Base-by-base conservation (phyloP, 495 filamentous ascomycete species). In the Xylaria sp. region DNA sequence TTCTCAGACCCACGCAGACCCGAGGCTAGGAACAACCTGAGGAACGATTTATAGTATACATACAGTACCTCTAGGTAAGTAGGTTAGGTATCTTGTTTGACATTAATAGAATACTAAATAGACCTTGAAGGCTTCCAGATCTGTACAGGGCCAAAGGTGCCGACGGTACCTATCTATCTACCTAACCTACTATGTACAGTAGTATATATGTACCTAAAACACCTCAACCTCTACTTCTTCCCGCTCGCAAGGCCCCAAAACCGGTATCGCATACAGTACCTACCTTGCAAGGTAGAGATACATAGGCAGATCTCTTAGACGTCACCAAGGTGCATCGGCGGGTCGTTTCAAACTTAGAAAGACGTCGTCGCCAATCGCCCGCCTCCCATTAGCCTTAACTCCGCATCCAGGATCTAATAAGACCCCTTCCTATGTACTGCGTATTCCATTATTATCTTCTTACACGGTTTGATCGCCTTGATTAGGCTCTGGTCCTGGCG, bases 401-500 rank as follows among this genome's bases (percentile, higher is more conserved):
- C 63, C 29, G 46, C 31, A 66, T 52, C 29, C 29, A 40, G 63
- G 19, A 37, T 37, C 35, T 62, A 43, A 15, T 53, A 66, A 33
- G 46, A 40, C 31, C 63, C 31, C n/a, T n/a, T n/a, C n/a, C n/a
- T n/a, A n/a, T n/a, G n/a, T n/a, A n/a, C n/a, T 33, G 15, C 17
- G 17, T 1, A 40, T 35, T 66, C 14, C 43, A 26, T 35, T 37
- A 21, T 50, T 21, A 48, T 64, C 37, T n/a, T 41, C 35, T 62
- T 24, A 59, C 21, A 62, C 59, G 37, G 37, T 62, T 33, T 62
- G 59, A 62, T 44, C 35, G 37, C 9, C 59, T 43, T 37, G n/a
- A 62, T 62, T 59, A 24, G 33, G 31, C 57, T 48, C 41, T 46
- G 35, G 61, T 11, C 41, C 24, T 41, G 61, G n/a, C 24, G 37